Evolutionary conservation across 306 rosid genomes (phyloP).

Genomic region (Castanea mollissima): DNA sequence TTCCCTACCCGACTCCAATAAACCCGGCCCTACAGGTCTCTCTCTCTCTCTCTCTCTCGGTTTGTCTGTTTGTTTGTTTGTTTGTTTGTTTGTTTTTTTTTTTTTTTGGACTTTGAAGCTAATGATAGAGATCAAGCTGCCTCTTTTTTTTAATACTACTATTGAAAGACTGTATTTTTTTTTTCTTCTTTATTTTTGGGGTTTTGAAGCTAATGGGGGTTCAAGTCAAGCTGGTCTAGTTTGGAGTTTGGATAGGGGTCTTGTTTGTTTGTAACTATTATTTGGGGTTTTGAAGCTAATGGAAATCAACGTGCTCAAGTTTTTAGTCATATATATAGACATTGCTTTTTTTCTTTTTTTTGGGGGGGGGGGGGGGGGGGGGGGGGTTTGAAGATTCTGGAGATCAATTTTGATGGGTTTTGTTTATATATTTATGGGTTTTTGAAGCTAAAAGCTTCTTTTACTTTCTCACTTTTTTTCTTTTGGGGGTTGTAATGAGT

Average conservation of each 20-base stretch:
- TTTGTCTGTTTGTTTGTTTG: not conserved
- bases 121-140: not conserved
- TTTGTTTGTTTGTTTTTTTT: not conserved
- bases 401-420: not conserved
- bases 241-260: not conserved
- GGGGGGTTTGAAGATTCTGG: no score
- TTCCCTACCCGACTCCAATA: constrained; percentile 44
- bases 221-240: not conserved
- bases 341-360: not conserved
- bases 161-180: not conserved
- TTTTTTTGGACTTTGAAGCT: constrained; percentile 13
- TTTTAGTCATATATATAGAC: not conserved
- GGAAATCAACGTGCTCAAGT: not conserved
- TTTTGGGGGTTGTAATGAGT: not conserved
- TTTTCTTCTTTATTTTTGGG: constrained; percentile 20
- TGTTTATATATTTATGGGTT: not conserved
- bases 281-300: constrained; percentile 11
- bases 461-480: not conserved
- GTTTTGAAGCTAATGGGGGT: constrained; percentile 28
- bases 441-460: not conserved
- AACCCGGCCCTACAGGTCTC: constrained; percentile 59
- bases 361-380: no score
- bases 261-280: not conserved
- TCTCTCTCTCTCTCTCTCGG: not conserved
- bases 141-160: not conserved